Conservation (phyloP, 768 basidiomycete species). For the Paxillus ammoniavirescens region DNA sequence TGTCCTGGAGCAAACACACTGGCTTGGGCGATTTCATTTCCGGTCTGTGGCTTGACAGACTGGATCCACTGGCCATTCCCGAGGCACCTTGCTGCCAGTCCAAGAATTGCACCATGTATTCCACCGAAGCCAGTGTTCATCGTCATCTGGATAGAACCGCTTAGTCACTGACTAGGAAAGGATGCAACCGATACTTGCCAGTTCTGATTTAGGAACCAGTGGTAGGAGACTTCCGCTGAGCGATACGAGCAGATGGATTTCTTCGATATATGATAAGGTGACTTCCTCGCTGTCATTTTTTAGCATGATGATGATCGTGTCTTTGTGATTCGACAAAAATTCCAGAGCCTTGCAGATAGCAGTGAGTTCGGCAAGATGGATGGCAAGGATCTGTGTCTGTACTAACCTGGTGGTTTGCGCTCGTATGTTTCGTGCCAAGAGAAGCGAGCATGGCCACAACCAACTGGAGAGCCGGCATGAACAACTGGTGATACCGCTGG, state of each 20-base stretch:
- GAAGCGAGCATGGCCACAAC: slow-evolving; percentile 74
- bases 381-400: not conserved
- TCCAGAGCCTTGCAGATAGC: slow-evolving; percentile 57
- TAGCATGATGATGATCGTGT: slow-evolving; percentile 80
- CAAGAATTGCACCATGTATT: slow-evolving; percentile 76
- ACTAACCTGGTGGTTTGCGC: slow-evolving; percentile 67
- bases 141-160: slow-evolving; percentile 39
- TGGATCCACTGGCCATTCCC: slow-evolving; percentile 57
- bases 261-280: slow-evolving; percentile 67
- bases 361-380: not conserved
- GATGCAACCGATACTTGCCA: slow-evolving; percentile 48
- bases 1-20: slow-evolving; percentile 54
- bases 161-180: slow-evolving; percentile 1
- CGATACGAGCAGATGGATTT: slow-evolving; percentile 75
- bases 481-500: slow-evolving; percentile 86
- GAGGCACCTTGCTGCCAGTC: slow-evolving; percentile 71
- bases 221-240: slow-evolving; percentile 69
- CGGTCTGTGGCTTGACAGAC: slow-evolving; percentile 59
- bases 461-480: slow-evolving; percentile 85
- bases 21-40: slow-evolving; percentile 59
- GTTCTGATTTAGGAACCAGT: slow-evolving; percentile 69
- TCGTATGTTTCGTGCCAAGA: slow-evolving; percentile 66
- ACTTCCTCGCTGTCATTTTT: slow-evolving; percentile 68
- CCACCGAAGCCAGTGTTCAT: slow-evolving; percentile 80
- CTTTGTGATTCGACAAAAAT: slow-evolving; percentile 79